Evolutionary conservation across 257 asterid species (phyloP).

Genomic region (Gardenia jasminoides): DNA sequence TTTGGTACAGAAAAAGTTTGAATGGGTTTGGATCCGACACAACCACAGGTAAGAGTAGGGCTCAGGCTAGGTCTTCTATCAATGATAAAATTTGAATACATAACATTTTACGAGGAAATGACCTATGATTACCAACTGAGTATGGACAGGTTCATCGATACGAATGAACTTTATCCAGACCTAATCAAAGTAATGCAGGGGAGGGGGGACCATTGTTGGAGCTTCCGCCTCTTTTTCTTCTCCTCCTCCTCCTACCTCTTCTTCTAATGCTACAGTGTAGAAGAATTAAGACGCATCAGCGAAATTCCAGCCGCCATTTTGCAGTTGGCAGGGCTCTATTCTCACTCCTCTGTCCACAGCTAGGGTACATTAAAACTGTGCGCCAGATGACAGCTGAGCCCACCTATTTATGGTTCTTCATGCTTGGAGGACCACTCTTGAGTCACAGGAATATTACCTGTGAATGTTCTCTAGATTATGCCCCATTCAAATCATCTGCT

Average conservation of each 20-base stretch:
- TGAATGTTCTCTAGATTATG: too few species aligned
- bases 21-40: too few species aligned
- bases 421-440: background rate
- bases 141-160: background rate
- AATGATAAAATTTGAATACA: too few species aligned
- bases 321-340: slow-evolving; percentile 3
- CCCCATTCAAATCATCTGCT: too few species aligned
- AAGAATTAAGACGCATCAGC: slow-evolving; percentile 19
- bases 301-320: slow-evolving; percentile 12
- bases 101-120: too few species aligned
- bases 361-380: background rate
- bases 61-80: too few species aligned
- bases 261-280: background rate
- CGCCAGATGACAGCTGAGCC: background rate
- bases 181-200: background rate
- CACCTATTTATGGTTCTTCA: background rate
- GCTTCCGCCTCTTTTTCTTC: background rate
- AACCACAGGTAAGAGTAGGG: too few species aligned
- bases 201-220: background rate
- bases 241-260: background rate
- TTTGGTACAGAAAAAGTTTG: too few species aligned
- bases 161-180: background rate
- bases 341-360: background rate
- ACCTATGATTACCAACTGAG: too few species aligned
- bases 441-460: too few species aligned